Base-by-base conservation (phyloP, 2,329 filamentous ascomycete species). In the Pyrenophora teres region DNA sequence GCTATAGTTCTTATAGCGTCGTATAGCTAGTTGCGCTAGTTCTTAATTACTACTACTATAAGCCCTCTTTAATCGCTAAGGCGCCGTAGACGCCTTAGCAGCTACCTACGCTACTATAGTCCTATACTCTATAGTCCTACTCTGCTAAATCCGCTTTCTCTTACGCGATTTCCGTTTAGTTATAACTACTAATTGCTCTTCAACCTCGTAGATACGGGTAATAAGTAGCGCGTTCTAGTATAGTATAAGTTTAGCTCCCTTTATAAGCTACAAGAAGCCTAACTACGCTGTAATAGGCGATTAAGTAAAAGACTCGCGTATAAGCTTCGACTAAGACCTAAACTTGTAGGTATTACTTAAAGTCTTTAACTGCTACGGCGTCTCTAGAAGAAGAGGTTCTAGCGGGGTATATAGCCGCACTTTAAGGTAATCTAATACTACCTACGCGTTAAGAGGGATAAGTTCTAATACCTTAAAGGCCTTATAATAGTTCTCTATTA, bases 61-160 rank as follows among this genome's bases (percentile, higher is more conserved):
- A 25, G 23, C 8, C 8, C 23, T 25, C 6, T 25, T 25, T 9
- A 6, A 23, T 4, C 4, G 7, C 4, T 23, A 4, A 4, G 7
- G 4, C 7, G 7, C 7, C 4, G 7, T 7, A 23, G 21, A 23
- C 21, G 21, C 21, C 4, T 7, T 23, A 7, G 21, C 21, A 23
- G 21, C 21, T 23, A 23, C 21, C 21, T 23, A 23, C 4, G 4
- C 7, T 50, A 47, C 46, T 46, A 35, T 50, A 15, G 36, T 33
- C 38, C 54, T 39, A 57, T 59, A 59, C 50, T 59, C 50, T 36
- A 59, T 41, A 18, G 45, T 57, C 39, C 56, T 39, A 43, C 56
- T 46, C 12, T 53, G 42, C 56, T 59, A 36, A 18, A 59, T 53
- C 19, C 27, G 49, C 56, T 59, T 59, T 1, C 52, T 7, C 50